Evolutionary conservation across 108 stramenopile genomes (phyloP).

Genomic region (Nannochloropsis salina): DNA sequence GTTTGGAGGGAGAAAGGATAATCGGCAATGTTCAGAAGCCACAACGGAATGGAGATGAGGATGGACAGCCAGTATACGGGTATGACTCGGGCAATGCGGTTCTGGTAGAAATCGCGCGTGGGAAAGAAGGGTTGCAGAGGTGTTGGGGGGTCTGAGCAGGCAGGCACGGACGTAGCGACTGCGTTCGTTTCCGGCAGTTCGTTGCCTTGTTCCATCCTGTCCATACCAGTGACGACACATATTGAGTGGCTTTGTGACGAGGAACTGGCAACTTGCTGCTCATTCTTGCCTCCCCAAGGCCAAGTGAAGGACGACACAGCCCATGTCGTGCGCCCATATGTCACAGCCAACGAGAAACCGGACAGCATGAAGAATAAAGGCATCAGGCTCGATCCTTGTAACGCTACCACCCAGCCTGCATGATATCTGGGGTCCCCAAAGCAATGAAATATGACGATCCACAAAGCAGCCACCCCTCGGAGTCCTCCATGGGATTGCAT

Average conservation of each 20-base stretch:
- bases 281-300: neutral
- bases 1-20: conserved; percentile 5
- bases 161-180: neutral
- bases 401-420: neutral
- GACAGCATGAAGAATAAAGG: neutral
- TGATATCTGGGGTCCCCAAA: neutral
- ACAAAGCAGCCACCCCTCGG: neutral
- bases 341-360: neutral
- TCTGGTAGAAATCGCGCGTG: neutral
- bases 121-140: neutral
- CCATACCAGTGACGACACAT: neutral
- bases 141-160: neutral
- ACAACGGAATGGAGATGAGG: neutral
- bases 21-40: conserved; percentile 16
- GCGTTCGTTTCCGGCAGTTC: neutral
- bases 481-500: neutral
- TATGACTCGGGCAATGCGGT: neutral
- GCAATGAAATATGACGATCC: neutral
- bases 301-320: neutral
- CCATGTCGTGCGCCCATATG: neutral
- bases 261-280: too few species aligned
- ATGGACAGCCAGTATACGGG: conserved; percentile 15
- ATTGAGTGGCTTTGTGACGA: too few species aligned
- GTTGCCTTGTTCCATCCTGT: neutral
- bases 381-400: neutral